Conservation (phyloP, 1,284 basidiomycete species). For the Heterobasidion parviporum region DNA sequence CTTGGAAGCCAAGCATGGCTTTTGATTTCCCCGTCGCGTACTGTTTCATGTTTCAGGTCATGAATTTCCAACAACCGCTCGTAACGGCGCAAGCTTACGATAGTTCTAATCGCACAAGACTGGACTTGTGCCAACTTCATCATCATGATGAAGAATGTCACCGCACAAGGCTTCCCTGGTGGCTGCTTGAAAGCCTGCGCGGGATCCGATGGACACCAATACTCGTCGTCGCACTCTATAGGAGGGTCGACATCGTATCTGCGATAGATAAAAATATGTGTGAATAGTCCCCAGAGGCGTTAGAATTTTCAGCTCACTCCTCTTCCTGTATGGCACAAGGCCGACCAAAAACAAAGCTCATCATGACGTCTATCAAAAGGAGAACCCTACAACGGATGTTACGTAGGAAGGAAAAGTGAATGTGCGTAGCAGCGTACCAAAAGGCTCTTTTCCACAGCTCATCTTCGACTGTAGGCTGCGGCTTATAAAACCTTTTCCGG, state of each 20-base stretch:
- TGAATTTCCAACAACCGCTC: not conserved
- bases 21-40: conserved; percentile 68
- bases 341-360: conserved; percentile 64
- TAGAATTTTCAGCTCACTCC: conserved; percentile 37
- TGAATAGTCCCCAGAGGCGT: not conserved
- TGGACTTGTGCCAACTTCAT: conserved; percentile 68
- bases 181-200: conserved; percentile 56
- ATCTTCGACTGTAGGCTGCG: conserved; percentile 37
- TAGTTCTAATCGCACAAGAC: conserved; percentile 61
- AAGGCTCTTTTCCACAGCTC: conserved; percentile 76
- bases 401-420: not conserved
- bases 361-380: conserved; percentile 48
- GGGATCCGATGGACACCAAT: conserved; percentile 55
- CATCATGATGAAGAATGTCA: conserved; percentile 58
- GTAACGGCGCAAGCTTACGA: conserved; percentile 35
- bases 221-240: conserved; percentile 80
- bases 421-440: conserved; percentile 38
- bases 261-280: not conserved
- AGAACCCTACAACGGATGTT: conserved; percentile 39
- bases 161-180: conserved; percentile 43
- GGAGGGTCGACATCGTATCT: conserved; percentile 74
- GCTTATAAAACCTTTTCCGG: conserved; percentile 34
- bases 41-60: conserved; percentile 24
- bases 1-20: conserved; percentile 37
- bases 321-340: conserved; percentile 77